Conservation (phyloP, 164 flowering plant genomes). For the Pachysandra terminalis region DNA sequence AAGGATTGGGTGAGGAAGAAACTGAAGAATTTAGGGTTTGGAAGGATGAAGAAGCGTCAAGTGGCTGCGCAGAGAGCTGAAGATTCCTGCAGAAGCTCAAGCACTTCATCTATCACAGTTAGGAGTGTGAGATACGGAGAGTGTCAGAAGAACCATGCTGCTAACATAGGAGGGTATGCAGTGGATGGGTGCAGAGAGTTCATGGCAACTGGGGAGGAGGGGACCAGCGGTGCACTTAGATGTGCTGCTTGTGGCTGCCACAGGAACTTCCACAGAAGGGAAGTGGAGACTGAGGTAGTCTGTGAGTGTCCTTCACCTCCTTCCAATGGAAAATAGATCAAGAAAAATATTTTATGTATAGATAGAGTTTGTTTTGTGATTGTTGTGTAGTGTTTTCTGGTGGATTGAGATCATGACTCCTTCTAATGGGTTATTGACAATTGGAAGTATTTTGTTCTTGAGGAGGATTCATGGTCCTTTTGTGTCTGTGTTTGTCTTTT, state of each 20-base stretch:
- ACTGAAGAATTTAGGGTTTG: constrained; percentile 9
- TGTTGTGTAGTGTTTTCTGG: no score
- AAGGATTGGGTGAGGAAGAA: no score
- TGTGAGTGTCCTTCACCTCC: constrained; percentile 35
- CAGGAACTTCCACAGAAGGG: constrained; percentile 70
- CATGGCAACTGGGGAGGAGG: constrained; percentile 70
- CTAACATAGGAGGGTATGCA: constrained; percentile 66
- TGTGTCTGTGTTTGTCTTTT: no score
- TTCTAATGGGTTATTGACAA: no score
- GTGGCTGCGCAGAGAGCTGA: constrained; percentile 38
- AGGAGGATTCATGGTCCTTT: no score
- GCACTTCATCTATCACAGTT: constrained; percentile 26
- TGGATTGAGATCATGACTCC: no score
- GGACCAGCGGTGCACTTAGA: constrained; percentile 37
- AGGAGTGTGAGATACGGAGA: constrained; percentile 59
- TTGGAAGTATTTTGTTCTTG: no score
- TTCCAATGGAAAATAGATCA: constrained; percentile 12
- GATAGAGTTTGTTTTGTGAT: no score
- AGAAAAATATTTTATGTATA: no score
- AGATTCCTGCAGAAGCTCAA: constrained; percentile 24
- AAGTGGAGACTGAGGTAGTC: constrained; percentile 42
- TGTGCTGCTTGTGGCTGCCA: constrained; percentile 93
- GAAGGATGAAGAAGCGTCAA: constrained; percentile 56
- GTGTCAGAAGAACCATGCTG: constrained; percentile 89
- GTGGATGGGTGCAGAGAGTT: constrained; percentile 90